A percentile compares a stretch with the other conserved stretches of the same genome.
Conservation (phyloP, 768 basidiomycete genomes). For the Lentinula raphanica region DNA sequence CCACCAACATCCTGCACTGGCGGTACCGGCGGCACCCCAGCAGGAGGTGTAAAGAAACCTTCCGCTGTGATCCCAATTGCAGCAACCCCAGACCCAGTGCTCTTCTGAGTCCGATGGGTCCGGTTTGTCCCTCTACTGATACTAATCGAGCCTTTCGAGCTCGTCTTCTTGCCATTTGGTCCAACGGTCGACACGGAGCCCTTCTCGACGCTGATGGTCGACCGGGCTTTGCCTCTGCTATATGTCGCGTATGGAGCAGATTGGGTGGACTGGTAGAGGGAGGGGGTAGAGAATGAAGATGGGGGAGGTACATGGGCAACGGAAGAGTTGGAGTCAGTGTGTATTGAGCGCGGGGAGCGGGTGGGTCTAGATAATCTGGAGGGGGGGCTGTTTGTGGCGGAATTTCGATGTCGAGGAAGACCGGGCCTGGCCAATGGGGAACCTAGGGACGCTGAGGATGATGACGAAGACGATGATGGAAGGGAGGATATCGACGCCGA, state of each 20-base stretch:
- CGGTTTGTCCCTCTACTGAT: slow-evolving; percentile 56
- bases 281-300: slow-evolving; percentile 12
- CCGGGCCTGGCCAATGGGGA: too few species aligned
- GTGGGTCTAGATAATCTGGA: slow-evolving; percentile 4
- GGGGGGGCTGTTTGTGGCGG: slow-evolving; percentile 17
- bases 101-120: too few species aligned
- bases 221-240: slow-evolving; percentile 43
- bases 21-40: slow-evolving; percentile 29
- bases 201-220: slow-evolving; percentile 65
- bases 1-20: too few species aligned
- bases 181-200: slow-evolving; percentile 22
- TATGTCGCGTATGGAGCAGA: slow-evolving; percentile 18
- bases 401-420: slow-evolving; percentile 29
- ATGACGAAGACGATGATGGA: background rate
- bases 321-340: slow-evolving; percentile 13
- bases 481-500: too few species aligned
- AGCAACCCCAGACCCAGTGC: slow-evolving; percentile 69
- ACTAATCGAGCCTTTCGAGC: slow-evolving; percentile 59
- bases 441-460: background rate
- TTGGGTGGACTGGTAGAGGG: background rate
- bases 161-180: too few species aligned
- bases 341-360: slow-evolving; percentile 27
- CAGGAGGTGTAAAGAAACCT: slow-evolving; percentile 70
- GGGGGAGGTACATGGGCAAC: background rate
- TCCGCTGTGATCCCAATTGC: slow-evolving; percentile 69